phyloP scores from a whole-genome alignment of 1,139 yeast species.

The Yamadazyma friedrichii region DNA sequence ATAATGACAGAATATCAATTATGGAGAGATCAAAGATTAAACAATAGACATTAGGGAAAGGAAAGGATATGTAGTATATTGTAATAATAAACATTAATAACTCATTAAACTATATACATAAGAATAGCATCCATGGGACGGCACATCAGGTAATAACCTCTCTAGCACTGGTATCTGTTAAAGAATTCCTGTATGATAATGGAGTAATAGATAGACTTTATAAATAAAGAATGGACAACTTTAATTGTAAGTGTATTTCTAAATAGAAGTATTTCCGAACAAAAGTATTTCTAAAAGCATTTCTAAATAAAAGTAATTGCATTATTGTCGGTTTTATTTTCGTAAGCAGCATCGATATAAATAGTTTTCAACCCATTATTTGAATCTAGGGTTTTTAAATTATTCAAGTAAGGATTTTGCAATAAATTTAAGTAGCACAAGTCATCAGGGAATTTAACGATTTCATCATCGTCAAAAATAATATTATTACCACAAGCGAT shows the following conservation, averaged over 20 bases:
- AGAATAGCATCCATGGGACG: no score
- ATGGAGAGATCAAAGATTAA: slow-evolving; percentile 43
- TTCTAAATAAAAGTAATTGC: slow-evolving; percentile 13
- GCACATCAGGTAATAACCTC: background rate
- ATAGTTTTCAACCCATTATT: slow-evolving; percentile 15
- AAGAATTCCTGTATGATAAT: no score
- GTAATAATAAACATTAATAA: background rate
- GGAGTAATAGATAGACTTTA: no score
- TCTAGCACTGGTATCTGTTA: no score
- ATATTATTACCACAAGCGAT: slow-evolving; percentile 20
- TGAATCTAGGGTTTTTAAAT: slow-evolving; percentile 13
- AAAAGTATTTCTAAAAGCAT: no score
- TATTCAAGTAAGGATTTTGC: slow-evolving; percentile 16
- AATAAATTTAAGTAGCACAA: slow-evolving; percentile 16
- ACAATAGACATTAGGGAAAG: slow-evolving; percentile 6
- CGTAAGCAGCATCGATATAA: slow-evolving; percentile 15
- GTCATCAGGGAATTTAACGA: slow-evolving; percentile 15
- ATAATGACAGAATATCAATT: slow-evolving; percentile 42
- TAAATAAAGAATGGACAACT: no score
- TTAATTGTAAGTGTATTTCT: no score
- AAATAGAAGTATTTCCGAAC: no score
- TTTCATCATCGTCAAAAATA: slow-evolving; percentile 14
- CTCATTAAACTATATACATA: slow-evolving; percentile 2
- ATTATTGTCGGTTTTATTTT: slow-evolving; percentile 8
- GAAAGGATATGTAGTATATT: slow-evolving; percentile 3